A percentile compares a stretch with the other conserved stretches of the same genome.
phyloP scores from a whole-genome alignment of 306 rosid genomes.

The Cucumis melo region DNA sequence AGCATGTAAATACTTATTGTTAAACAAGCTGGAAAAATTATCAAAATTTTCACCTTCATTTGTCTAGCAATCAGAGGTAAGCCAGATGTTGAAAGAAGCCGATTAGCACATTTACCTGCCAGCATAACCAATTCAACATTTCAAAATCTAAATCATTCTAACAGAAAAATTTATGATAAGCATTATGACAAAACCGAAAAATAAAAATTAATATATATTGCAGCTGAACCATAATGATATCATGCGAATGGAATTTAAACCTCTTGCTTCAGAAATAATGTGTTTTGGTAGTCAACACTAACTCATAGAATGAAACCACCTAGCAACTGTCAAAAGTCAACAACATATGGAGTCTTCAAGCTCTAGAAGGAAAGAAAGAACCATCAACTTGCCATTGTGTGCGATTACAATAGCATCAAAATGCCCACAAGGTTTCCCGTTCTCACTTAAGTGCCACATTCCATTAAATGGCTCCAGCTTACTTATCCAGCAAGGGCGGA shows the following conservation, averaged over 20 bases:
- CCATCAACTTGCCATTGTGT: constrained; percentile 51
- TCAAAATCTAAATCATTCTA: neutral
- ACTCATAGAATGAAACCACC: neutral
- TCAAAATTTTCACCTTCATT: constrained; percentile 52
- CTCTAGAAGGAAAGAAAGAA: neutral
- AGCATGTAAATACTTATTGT: neutral
- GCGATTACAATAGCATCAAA: constrained; percentile 88
- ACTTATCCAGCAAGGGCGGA: constrained; percentile 83
- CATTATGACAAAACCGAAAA: neutral
- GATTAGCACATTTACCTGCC: constrained; percentile 92
- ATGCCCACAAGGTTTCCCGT: constrained; percentile 68
- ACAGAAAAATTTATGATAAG: neutral
- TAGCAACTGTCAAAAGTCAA: neutral
- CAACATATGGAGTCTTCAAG: neutral
- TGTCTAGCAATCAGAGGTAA: constrained; percentile 69
- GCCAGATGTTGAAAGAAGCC: constrained; percentile 78
- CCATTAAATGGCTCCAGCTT: constrained; percentile 88
- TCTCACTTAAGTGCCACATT: constrained; percentile 91
- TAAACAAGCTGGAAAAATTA: neutral
- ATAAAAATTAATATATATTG: neutral
- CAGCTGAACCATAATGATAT: neutral
- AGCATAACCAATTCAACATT: constrained; percentile 9
- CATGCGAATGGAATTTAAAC: neutral
- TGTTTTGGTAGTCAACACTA: neutral
- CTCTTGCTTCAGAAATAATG: neutral